phyloP scores from a whole-genome alignment of 2,329 filamentous ascomycete species.

The Aspergillus pseudoterreus region DNA sequence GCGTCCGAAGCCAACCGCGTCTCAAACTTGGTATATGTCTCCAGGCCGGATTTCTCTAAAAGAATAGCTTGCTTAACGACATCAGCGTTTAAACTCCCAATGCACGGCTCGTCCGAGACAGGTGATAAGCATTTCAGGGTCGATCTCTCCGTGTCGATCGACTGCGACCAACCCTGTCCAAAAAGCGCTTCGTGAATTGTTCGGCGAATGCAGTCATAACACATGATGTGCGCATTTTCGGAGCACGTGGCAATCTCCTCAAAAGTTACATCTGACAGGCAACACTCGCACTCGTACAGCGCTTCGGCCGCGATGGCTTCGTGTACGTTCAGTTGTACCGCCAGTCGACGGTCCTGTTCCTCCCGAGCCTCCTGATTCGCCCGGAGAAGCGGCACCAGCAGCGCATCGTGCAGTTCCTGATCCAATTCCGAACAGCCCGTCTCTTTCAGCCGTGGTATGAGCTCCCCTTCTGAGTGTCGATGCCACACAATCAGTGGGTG shows the following conservation, averaged over 20 bases:
- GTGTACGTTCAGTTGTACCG: slow-evolving; percentile 40
- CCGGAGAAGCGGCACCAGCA: slow-evolving; percentile 37
- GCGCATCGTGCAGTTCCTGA: slow-evolving; percentile 34
- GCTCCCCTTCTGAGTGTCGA: slow-evolving; percentile 27
- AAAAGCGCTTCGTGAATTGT: slow-evolving; percentile 85
- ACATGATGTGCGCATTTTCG: slow-evolving; percentile 42
- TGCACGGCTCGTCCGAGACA: slow-evolving; percentile 61
- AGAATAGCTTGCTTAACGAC: slow-evolving; percentile 71
- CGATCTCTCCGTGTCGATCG: slow-evolving; percentile 67
- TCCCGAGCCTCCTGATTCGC: slow-evolving; percentile 35
- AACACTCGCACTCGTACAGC: slow-evolving; percentile 48
- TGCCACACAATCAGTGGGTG: slow-evolving; percentile 41
- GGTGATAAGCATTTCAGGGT: slow-evolving; percentile 83
- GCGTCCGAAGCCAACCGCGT: slow-evolving; percentile 73
- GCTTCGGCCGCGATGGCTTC: slow-evolving; percentile 41
- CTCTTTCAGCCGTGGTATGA: slow-evolving; percentile 34
- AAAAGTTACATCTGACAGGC: slow-evolving; percentile 45
- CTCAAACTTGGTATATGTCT: slow-evolving; percentile 72
- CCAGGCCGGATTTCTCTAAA: slow-evolving; percentile 64
- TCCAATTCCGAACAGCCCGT: slow-evolving; percentile 45
- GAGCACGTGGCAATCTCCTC: slow-evolving; percentile 48
- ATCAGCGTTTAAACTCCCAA: slow-evolving; percentile 66
- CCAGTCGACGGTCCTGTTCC: slow-evolving; percentile 34
- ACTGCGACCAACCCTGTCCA: slow-evolving; percentile 85
- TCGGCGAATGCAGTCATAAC: slow-evolving; percentile 72